Conservation (phyloP, 257 asterid genomes). For the Cordia subcordata region DNA sequence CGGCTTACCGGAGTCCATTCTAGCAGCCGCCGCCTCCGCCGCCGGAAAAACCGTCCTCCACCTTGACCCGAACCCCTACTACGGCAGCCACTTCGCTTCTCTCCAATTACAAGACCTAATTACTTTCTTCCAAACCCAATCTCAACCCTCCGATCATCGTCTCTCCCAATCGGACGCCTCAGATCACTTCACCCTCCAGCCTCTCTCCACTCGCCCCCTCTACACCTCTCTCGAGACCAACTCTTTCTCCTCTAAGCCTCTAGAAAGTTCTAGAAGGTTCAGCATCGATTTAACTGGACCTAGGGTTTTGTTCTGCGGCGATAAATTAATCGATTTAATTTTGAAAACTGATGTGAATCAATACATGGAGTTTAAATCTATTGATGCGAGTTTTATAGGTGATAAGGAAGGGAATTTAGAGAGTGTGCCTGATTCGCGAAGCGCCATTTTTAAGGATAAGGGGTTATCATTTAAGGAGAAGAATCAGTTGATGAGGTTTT, state of each 20-base stretch:
- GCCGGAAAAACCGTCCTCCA: constrained; percentile 80
- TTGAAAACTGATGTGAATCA: constrained; percentile 58
- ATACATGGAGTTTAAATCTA: constrained; percentile 85
- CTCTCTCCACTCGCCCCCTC: constrained; percentile 37
- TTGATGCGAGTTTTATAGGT: constrained; percentile 61
- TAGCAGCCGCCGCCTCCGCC: constrained; percentile 76
- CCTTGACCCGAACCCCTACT: constrained; percentile 77
- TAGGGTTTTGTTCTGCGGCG: constrained; percentile 66
- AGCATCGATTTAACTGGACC: constrained; percentile 70
- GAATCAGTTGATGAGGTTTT: constrained; percentile 82
- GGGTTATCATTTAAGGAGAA: constrained; percentile 60
- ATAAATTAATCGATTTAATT: constrained; percentile 62
- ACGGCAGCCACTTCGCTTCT: constrained; percentile 69
- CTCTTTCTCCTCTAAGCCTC: constrained; percentile 43
- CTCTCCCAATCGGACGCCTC: constrained; percentile 22
- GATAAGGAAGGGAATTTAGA: constrained; percentile 46
- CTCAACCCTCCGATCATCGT: constrained; percentile 16
- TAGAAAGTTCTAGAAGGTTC: constrained; percentile 47
- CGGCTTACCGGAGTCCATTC: constrained; percentile 73
- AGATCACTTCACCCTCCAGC: constrained; percentile 16
- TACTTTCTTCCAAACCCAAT: constrained; percentile 47
- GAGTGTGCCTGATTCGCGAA: constrained; percentile 74
- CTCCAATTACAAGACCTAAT: constrained; percentile 55
- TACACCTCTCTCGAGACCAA: constrained; percentile 54
- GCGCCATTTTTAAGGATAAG: constrained; percentile 71